Evolutionary conservation across 2,329 filamentous ascomycete species (phyloP), one percentile per base, ranked within the genome.

Genomic region (Pseudogymnoascus sp.): DNA sequence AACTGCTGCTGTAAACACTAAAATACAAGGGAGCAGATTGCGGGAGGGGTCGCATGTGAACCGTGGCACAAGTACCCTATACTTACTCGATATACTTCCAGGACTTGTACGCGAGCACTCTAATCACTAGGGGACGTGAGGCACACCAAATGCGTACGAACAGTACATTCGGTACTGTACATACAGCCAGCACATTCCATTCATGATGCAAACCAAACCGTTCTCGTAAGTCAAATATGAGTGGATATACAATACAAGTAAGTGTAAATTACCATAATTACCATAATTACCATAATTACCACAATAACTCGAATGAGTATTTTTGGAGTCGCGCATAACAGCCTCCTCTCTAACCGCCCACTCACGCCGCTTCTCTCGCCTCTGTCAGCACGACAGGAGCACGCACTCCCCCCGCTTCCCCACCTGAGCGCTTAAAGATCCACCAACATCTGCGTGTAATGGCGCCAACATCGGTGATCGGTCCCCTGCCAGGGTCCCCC

Each of bases 401-500:
- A 47, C 24, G 7, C 41, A 40, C 37, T 10, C 9, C 33, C 44
- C 44, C 44, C 44, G 13, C 44, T 50, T 50, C 44, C 44, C 44
- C 44, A 50, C 44, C 44, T 50, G 44, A 50, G 44, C 44, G 44
- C 44, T 50, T 50, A 50, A 15, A 15, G 26, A 50, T 50, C 44
- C 44, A 50, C 44, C 26, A 50, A 11, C 26, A 50, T 26, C 26
- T 50, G 44, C 26, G 44, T 33, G 44, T 54, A 54, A 31, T 31
- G 44, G n/a, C 44, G 44, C 44, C 44, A 54, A 33, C 26, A 54
- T 29, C 26, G 44, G 8, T 33, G 44, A 54, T 54, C 44, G 44
- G 44, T 54, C 44, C 44, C 44, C 44, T 54, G 44, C 33, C 44
- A 54, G 44, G 44, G 44, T 54, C 44, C 21, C 40, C 26, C 9